These are phyloP conservation scores for Fragaria nilgerrensis DNA, from an alignment of 306 rosid genomes.

Conservation along the genomic window DNA sequence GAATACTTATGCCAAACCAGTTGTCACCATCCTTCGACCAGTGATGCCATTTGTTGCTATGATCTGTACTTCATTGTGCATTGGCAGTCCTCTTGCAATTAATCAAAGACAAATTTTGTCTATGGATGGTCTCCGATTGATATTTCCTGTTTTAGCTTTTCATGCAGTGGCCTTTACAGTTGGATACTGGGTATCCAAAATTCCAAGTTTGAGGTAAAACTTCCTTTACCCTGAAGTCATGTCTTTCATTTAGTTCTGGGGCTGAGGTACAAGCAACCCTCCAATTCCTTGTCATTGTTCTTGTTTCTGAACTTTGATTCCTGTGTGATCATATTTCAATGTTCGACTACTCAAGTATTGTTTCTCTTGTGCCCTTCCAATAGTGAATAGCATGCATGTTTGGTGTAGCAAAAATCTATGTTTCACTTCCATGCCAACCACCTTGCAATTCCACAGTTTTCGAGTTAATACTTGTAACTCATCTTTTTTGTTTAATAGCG, in stretches of 20 bases:
- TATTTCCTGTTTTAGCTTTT: conserved; percentile 72
- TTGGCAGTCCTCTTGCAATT: conserved; percentile 93
- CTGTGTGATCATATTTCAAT: not conserved
- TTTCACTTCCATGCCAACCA: not conserved
- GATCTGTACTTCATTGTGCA: conserved; percentile 94
- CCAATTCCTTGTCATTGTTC: not conserved
- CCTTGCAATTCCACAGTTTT: not conserved
- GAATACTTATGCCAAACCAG: conserved; percentile 86
- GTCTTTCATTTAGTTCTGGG: not conserved
- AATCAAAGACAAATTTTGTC: conserved; percentile 75
- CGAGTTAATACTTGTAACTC: not conserved
- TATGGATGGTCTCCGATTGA: conserved; percentile 65
- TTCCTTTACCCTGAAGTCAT: conserved; percentile 14
- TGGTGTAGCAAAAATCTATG: not conserved
- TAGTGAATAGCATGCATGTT: not conserved
- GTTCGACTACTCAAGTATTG: not conserved
- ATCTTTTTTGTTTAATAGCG: not conserved
- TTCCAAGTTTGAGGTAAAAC: conserved; percentile 68
- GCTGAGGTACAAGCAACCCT: not conserved
- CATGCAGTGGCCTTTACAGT: conserved; percentile 72
- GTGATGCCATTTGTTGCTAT: conserved; percentile 96
- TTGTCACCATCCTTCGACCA: conserved; percentile 70
- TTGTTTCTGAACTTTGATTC: not conserved
- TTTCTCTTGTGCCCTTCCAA: not conserved
- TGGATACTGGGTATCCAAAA: conserved; percentile 81